These are phyloP conservation scores for Chaetomium strumarium DNA, from an alignment of 2,329 filamentous ascomycete genomes.

Conservation along the genomic window DNA sequence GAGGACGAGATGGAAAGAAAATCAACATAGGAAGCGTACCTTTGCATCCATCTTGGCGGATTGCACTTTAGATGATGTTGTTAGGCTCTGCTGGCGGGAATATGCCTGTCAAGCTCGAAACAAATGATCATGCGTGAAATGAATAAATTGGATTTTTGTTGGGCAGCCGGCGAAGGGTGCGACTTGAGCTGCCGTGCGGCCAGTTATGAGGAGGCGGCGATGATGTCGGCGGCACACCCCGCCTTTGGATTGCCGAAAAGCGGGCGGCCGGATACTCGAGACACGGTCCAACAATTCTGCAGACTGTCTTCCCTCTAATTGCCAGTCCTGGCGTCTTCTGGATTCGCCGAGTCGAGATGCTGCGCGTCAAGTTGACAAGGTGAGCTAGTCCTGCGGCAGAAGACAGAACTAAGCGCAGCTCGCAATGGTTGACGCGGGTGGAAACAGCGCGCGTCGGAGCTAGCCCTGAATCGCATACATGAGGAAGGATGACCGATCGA, in stretches of 20 bases:
- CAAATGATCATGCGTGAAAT: slow-evolving; percentile 4
- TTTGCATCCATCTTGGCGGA: slow-evolving; percentile 35
- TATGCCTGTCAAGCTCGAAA: slow-evolving; percentile 1
- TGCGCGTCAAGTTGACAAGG: background rate
- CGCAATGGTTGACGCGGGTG: slow-evolving; percentile 14
- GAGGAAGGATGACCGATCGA: slow-evolving; percentile 11
- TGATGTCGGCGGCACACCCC: no score
- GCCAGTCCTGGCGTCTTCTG: no score
- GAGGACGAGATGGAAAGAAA: background rate
- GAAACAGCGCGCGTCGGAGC: slow-evolving; percentile 19
- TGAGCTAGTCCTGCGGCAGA: background rate
- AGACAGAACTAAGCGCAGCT: slow-evolving; percentile 1
- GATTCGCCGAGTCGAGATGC: no score
- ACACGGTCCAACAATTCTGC: background rate
- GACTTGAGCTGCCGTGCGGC: background rate
- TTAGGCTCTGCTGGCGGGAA: slow-evolving; percentile 14
- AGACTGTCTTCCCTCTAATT: background rate
- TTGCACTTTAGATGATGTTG: slow-evolving; percentile 8
- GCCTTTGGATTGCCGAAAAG: background rate
- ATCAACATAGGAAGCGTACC: slow-evolving; percentile 27
- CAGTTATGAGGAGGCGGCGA: background rate
- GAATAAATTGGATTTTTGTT: background rate
- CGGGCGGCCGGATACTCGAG: background rate
- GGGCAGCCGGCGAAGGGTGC: background rate
- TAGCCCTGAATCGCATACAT: slow-evolving; percentile 14